phyloP scores from a whole-genome alignment of 805 yeast genomes.

The Metschnikowia anglica region DNA sequence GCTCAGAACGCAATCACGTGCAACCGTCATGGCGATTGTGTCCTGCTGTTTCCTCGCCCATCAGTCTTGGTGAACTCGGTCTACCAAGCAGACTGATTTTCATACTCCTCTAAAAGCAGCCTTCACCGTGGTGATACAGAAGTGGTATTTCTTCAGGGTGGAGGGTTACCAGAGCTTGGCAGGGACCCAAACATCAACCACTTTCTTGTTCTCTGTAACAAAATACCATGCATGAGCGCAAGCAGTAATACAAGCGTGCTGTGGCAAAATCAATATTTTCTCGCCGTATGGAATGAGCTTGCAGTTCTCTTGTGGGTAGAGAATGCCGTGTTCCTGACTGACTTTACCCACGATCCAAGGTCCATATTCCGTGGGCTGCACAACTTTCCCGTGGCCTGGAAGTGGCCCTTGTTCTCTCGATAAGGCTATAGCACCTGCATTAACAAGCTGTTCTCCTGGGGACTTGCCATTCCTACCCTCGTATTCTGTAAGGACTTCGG shows the following conservation, averaged over 20 bases:
- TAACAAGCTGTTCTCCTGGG: conserved; percentile 63
- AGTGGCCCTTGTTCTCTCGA: conserved; percentile 62
- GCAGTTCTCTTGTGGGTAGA: conserved; percentile 44
- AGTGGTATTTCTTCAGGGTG: too few species aligned
- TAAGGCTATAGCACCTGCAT: conserved; percentile 71
- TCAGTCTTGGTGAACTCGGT: too few species aligned
- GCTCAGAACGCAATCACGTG: too few species aligned
- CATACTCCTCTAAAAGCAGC: too few species aligned
- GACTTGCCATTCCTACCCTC: conserved; percentile 49
- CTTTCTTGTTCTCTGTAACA: conserved; percentile 50
- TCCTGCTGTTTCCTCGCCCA: too few species aligned
- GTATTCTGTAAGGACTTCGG: conserved; percentile 48
- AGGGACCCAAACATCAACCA: conserved; percentile 66
- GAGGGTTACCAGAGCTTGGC: conserved; percentile 22
- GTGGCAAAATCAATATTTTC: conserved; percentile 57
- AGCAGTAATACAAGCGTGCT: conserved; percentile 73
- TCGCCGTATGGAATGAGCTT: conserved; percentile 53
- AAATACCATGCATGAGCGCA: conserved; percentile 59
- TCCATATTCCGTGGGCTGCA: conserved; percentile 41
- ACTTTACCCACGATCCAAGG: conserved; percentile 67
- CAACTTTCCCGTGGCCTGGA: conserved; percentile 60
- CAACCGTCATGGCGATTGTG: too few species aligned
- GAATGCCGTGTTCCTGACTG: conserved; percentile 79
- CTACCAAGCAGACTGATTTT: too few species aligned
- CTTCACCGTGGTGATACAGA: too few species aligned